Evolutionary conservation across 352 stramenopile species (phyloP), one percentile per base, ranked within the genome.

Genomic region (Phytophthora sp.): DNA sequence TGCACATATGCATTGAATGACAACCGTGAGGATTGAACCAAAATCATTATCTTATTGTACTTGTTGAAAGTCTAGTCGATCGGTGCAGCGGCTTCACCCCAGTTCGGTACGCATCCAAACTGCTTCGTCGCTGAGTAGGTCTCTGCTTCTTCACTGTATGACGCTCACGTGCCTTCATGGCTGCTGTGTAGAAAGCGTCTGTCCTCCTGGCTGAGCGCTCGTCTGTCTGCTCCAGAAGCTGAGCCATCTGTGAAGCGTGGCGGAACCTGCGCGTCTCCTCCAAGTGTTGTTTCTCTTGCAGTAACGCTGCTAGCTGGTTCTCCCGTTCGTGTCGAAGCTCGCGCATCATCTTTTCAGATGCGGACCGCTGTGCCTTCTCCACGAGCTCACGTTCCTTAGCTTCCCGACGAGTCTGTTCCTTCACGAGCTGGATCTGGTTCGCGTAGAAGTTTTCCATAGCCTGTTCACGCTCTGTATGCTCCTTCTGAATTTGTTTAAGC

Each of bases 371-470:
- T 3, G 83, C 82, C 41, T 92, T 89, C 61, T 92, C 81, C 8
- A 90, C 74, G 0, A 89, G 59, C 30, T 87, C 67, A 12, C 82
- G 82, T 30, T 92, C 81, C 27, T 81, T 73, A 4, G 74, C 50
- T 57, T 92, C 80, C 18, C 77, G 81, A 13, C 71, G 68, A 10
- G 78, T 87, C 37, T 87, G 68, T 43, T 92, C 83, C 50, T 82
- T 80, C 11, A 89, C 80, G 2, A 90, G 57, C 27, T 88, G 60
- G 17, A 92, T 90, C 39, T 89, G 83, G 32, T 84, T 88, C 15
- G 75, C 54, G 41, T 90, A 92, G 69, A 88, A 92, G 46, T 69
- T 87, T 46, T 89, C 83, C 60, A 90, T 71, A 4, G 83, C 74
- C 12, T 77, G 52, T 17, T 92, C 83, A 20, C 79, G 78, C 49